Base-by-base conservation (phyloP, 306 rosid species). In the Hippophae gyantsensis region DNA sequence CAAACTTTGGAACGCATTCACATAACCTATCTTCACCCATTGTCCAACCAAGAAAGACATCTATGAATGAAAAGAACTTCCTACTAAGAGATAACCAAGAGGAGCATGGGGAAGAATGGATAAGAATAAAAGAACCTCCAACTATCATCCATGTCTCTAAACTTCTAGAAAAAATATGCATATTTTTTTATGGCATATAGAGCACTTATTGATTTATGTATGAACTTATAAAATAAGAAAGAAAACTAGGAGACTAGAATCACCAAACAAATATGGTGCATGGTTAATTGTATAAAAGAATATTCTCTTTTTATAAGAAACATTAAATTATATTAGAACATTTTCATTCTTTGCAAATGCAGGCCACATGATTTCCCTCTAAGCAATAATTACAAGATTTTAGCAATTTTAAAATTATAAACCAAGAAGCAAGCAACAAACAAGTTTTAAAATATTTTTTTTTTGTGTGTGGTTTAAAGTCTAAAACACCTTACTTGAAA, bases 401-500 rank as follows among this genome's bases (percentile, higher is more conserved):
- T 62, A 58, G 43, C 50, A n/a, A 3, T 8, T 60, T 44, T 41
- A 61, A 49, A 61, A 1, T 26, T 52, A 23, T 26, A 56, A 46
- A 51, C 2, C 11, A 43, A 10, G 38, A 32, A 32, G 38, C 3
- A 32, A 32, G 38, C 3, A 32, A 32, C 38, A 2, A 32, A 32
- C 3, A 32, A 32, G 38, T 32, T 32, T 3, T 32, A 32, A 32
- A 32, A 32, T 2, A 2, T 32, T 1, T 32, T 2, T 1, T 27
- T 32, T 2, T 32, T 32, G 1, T 32, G 3, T 18, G 23, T 18
- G 23, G 23, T 12, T 4, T 26, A 14, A 45, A 43, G 60, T 54
- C 69, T 26, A 8, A 60, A 52, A 49, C 58, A 48, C 71, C 95
- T 75, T 66, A 89, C 97, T 84, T 44, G 97, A 86, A 62, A 83